Percentiles rank a stretch among this genome's conserved stretches.
Evolutionary conservation across 2,329 filamentous ascomycete genomes (phyloP).

Genomic region (Ceratocystis albifundus): DNA sequence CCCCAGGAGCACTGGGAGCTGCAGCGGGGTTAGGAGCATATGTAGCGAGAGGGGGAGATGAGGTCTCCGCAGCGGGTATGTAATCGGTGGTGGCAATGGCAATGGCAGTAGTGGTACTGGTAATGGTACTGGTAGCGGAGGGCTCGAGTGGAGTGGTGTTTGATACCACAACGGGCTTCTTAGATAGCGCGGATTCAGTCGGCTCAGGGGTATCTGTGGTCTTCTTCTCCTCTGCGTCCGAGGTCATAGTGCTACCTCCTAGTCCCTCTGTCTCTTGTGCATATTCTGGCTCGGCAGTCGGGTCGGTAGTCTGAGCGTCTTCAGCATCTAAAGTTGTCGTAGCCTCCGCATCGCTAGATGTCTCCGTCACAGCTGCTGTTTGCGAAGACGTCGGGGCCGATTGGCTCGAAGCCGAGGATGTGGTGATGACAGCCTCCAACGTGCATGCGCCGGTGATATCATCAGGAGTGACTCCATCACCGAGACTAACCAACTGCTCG

Average conservation of each 20-base stretch:
- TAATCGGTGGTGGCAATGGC: neutral
- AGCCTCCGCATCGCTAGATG: neutral
- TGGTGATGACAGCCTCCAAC: neutral
- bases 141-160: neutral
- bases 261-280: neutral
- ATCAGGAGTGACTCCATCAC: constrained; percentile 17
- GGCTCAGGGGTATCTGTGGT: neutral
- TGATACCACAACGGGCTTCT: neutral
- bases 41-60: neutral
- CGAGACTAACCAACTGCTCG: constrained; percentile 23
- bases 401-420: neutral
- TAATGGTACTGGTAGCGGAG: neutral
- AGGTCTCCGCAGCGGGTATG: neutral
- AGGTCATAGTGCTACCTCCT: neutral
- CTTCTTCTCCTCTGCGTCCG: neutral
- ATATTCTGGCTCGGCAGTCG: neutral
- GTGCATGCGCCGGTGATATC: constrained; percentile 22
- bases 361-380: neutral
- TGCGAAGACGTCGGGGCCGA: neutral
- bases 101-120: neutral
- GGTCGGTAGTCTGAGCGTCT: neutral
- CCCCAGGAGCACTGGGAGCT: too few species aligned
- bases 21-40: neutral
- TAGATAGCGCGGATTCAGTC: neutral
- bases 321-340: constrained; percentile 3